These are phyloP conservation scores for Lolium multiflorum DNA, from an alignment of 176 grass and related monocot genomes.

Conservation along the genomic window DNA sequence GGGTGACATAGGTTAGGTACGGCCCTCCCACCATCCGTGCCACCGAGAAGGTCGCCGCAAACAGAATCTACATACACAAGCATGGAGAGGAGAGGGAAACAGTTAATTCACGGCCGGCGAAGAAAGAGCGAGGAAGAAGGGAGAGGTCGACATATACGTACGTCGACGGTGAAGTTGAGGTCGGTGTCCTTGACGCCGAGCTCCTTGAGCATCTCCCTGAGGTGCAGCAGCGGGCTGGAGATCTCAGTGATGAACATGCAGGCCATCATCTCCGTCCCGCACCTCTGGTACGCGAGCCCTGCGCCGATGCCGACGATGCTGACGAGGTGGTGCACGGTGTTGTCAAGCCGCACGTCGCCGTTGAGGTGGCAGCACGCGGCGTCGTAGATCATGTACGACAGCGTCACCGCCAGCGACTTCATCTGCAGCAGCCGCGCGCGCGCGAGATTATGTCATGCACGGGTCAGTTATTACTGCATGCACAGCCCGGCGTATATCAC, in stretches of 20 bases:
- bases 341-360: slow-evolving; percentile 56
- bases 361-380: slow-evolving; percentile 60
- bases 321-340: slow-evolving; percentile 64
- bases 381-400: slow-evolving; percentile 77
- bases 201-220: slow-evolving; percentile 82
- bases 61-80: slow-evolving; percentile 60
- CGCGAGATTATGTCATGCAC: background rate
- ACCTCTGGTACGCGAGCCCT: slow-evolving; percentile 69
- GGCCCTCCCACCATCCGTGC: slow-evolving; percentile 83
- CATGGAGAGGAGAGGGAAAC: background rate
- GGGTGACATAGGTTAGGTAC: slow-evolving; percentile 72
- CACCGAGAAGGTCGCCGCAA: slow-evolving; percentile 75
- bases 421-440: slow-evolving; percentile 36
- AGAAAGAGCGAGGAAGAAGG: background rate
- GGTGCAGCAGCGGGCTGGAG: slow-evolving; percentile 80
- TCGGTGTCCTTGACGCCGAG: slow-evolving; percentile 61
- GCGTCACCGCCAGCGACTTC: slow-evolving; percentile 59
- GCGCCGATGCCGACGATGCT: slow-evolving; percentile 71
- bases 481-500: background rate
- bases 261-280: slow-evolving; percentile 78
- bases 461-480: too few species aligned
- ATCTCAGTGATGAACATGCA: slow-evolving; percentile 66
- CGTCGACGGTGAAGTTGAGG: slow-evolving; percentile 79
- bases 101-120: background rate
- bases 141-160: background rate